A percentile compares a stretch with the other conserved stretches of the same genome.
Conservation (phyloP, 768 basidiomycete species). For the Serendipita sp. region DNA sequence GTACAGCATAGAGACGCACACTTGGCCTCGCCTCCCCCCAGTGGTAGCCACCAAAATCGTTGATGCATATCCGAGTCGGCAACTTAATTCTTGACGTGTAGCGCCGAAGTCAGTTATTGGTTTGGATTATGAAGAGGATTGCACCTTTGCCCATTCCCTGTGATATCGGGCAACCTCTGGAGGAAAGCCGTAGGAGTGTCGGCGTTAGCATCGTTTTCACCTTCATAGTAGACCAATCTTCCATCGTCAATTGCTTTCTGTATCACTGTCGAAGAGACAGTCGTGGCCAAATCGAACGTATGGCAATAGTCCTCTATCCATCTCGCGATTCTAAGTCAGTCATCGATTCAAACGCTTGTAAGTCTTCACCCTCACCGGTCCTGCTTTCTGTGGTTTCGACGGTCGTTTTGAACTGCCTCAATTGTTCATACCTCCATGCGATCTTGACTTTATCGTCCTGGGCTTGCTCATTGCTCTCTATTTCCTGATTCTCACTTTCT, state of each 20-base stretch:
- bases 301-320: slow-evolving; percentile 46
- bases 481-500: slow-evolving; percentile 24
- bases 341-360: slow-evolving; percentile 11
- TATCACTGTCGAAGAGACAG: slow-evolving; percentile 33
- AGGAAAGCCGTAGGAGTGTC: not conserved
- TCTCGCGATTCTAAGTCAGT: slow-evolving; percentile 15
- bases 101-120: not conserved
- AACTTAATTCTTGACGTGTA: not conserved
- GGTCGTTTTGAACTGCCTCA: slow-evolving; percentile 86
- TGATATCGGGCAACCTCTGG: not conserved
- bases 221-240: not conserved
- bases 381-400: slow-evolving; percentile 30
- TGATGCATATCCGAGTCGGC: slow-evolving; percentile 42
- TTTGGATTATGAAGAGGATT: not conserved
- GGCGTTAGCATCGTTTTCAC: not conserved
- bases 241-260: not conserved
- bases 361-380: slow-evolving; percentile 19
- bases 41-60: not conserved
- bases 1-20: too few species aligned
- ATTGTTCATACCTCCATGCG: slow-evolving; percentile 91
- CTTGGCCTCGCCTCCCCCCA: not conserved
- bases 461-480: slow-evolving; percentile 21
- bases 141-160: too few species aligned
- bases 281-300: slow-evolving; percentile 55
- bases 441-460: slow-evolving; percentile 62